Conservation (phyloP, 257 asterid species). For the Oldenlandia corymbosa region DNA sequence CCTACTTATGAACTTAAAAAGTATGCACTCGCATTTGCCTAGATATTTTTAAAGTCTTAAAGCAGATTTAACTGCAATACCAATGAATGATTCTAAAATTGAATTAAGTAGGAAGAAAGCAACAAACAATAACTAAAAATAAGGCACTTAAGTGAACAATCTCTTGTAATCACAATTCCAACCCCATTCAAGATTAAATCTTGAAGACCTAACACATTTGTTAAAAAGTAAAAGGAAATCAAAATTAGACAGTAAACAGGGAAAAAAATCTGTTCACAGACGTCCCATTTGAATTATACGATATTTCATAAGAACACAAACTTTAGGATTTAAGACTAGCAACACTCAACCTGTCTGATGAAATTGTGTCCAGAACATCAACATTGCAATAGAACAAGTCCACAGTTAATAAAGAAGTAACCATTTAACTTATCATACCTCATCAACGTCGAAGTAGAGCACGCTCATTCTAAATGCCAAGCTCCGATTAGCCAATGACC, state of each 20-base stretch:
- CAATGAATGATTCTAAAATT: too few relatives aligned
- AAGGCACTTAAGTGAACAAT: too few relatives aligned
- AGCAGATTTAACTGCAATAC: not conserved
- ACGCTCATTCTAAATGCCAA: slow-evolving; percentile 97
- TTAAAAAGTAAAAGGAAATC: not conserved
- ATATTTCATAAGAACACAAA: not conserved
- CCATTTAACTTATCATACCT: slow-evolving; percentile 36
- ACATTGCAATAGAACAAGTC: not conserved
- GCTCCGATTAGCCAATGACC: slow-evolving; percentile 78
- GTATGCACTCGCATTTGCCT: not conserved
- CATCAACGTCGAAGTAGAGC: slow-evolving; percentile 80
- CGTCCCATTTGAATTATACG: too few relatives aligned
- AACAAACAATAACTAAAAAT: too few relatives aligned
- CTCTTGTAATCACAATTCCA: too few relatives aligned
- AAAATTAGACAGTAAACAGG: not conserved
- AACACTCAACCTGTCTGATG: not conserved
- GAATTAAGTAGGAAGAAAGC: too few relatives aligned
- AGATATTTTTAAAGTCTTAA: too few relatives aligned
- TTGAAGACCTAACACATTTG: not conserved
- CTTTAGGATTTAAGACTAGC: not conserved
- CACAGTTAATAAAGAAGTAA: not conserved
- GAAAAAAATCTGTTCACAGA: too few relatives aligned
- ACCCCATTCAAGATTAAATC: not conserved
- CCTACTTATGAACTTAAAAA: not conserved
- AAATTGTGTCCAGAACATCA: not conserved